Evolutionary conservation across 148 eudicot species (phyloP).

Genomic region (Rhododendron ovatum): DNA sequence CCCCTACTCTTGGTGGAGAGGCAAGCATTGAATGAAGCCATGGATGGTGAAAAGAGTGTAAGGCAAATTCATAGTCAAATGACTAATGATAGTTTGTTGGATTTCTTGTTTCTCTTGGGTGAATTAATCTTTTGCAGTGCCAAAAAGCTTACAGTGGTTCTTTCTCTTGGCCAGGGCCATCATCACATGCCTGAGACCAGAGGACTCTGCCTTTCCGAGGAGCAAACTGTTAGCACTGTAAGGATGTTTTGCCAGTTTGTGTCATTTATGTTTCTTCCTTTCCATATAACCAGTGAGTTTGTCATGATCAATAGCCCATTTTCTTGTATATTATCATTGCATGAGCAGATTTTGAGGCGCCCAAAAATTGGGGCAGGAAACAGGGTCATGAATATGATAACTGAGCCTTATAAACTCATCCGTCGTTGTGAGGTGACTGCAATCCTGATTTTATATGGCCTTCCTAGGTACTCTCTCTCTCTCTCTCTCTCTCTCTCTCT

Average conservation of each 20-base stretch:
- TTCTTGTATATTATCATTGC: not conserved
- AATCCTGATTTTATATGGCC: constrained; percentile 72
- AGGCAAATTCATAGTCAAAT: constrained; percentile 13
- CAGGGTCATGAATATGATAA: constrained; percentile 44
- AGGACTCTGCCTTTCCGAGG: constrained; percentile 73
- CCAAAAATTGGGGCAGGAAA: constrained; percentile 52
- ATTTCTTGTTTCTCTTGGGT: not conserved
- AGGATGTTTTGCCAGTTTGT: constrained; percentile 12
- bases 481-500: not conserved
- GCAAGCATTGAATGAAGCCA: constrained; percentile 75
- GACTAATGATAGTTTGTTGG: not conserved
- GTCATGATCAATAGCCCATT: not conserved
- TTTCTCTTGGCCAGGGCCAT: constrained; percentile 39
- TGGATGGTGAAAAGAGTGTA: constrained; percentile 71
- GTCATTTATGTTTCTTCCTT: not conserved
- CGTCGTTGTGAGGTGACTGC: constrained; percentile 87
- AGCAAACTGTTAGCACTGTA: constrained; percentile 53
- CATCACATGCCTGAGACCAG: constrained; percentile 76
- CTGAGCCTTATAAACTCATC: constrained; percentile 58
- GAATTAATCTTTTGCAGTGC: constrained; percentile 19
- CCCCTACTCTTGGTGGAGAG: constrained; percentile 74
- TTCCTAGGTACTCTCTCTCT: constrained; percentile 55
- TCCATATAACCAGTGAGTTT: not conserved
- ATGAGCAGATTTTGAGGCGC: constrained; percentile 41
- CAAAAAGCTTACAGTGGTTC: not conserved